Evolutionary conservation across 192 early-diverging fungal species (phyloP), one percentile per base, ranked within the genome.

Genomic region (Diversispora eburnea): DNA sequence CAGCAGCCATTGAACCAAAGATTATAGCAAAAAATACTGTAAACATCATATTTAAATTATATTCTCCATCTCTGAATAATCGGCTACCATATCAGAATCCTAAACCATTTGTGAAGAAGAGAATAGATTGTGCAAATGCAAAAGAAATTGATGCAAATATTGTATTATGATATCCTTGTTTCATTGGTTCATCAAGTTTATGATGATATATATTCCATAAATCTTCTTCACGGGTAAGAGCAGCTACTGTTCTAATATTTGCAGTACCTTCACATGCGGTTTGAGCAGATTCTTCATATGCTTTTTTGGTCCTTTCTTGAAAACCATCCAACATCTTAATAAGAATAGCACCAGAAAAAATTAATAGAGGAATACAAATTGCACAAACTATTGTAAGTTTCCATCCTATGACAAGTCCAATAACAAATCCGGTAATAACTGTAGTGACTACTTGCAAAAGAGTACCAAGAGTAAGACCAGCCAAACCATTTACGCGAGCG

Each of bases 241-340:
- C 83, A 43, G 91, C 87, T 25, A 98, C 91, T 1, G 96, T 98
- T 58, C 93, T 91, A 41, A 98, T 91, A 67, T 92, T 89, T 19
- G 86, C 78, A 43, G 96, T 88, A 20, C 88, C 84, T 76, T 96
- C 94, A 54, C 85, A 85, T 0, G 93, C 90, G 5, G 93, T 91
- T 81, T 98, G 94, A 68, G 90, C 93, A 17, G 90, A 87, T 42
- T 83, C 75, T 73, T 93, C 91, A 81, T 95, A 93, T 1, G 91
- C 91, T 9, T 84, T 81, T 71, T 72, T 92, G 84, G 63, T 89
- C 58, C 79, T 84, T 20, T 33, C 25, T 33, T 33, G 25, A 33
- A 33, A 33, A 33, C 25, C 25, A 33, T 2, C 25, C 25, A 33
- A 33, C 25, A 33, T 90, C 25, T 33, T 33, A 33, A 33, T 33